Base-by-base conservation (phyloP, 2,329 filamentous ascomycete species). In the Teratosphaeria gauchensis region DNA sequence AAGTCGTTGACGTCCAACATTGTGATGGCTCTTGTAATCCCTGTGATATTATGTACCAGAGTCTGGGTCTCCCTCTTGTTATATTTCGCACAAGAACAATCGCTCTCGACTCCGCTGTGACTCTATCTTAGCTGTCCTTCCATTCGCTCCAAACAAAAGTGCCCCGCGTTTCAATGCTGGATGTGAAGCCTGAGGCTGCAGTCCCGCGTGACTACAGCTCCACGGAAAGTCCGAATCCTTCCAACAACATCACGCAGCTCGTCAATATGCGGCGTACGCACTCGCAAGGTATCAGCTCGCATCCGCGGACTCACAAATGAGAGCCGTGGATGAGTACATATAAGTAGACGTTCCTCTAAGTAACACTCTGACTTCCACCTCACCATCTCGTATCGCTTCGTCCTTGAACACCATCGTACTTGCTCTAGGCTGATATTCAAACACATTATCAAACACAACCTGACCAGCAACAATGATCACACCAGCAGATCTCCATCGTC, bases 1-100 rank as follows among this genome's bases (percentile, higher is more conserved):
- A 80, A 80, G 69, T 80, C 78, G 69, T 79, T 77, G 59, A 78
- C 73, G 69, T 76, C 74, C 60, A 77, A 61, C 74, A 76, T 76
- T 35, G 56, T 64, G 62, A 5, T 48, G 2, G 6, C 11, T 46
- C 16, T 6, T 46, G 33, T 35, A 2, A 2, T 38, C n/a, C 8
- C 19, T 19, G 21, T 12, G 16, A 19, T 28, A 3, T 12, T 53
- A 19, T 46, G 38, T 6, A 14, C 9, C 2, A 11, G 30, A 53
- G 21, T 28, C 12, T 53, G 21, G 24, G 9, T 35, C 33, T 35
- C 33, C 33, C n/a, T n/a, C n/a, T n/a, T n/a, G n/a, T 35, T 11
- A 28, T 12, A 53, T 28, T 24, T 53, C 51, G 51, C 24, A 32
- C 16, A 14, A 24, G 21, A 46, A 3, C 33, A 46, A 16, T n/a